These are phyloP conservation scores for Lachnellula occidentalis DNA, from an alignment of 2,329 filamentous ascomycete species.

Conservation along the genomic window DNA sequence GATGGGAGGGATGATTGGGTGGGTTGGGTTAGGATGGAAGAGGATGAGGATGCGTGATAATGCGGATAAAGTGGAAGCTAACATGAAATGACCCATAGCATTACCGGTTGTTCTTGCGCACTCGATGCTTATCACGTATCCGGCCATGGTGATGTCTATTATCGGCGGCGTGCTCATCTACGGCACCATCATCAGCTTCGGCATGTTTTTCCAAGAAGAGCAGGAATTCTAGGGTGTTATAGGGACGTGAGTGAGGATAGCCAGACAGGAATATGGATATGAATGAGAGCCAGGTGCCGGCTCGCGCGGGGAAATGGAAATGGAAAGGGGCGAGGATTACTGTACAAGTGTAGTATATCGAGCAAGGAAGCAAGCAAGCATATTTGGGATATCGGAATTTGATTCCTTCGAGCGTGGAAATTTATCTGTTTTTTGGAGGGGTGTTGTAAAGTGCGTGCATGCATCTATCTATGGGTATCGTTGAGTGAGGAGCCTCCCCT, in stretches of 20 bases:
- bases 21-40: not conserved
- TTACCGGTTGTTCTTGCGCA: conserved; percentile 86
- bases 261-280: not conserved
- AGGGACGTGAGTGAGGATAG: not conserved
- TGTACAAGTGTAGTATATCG: conserved; percentile 4
- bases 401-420: not conserved
- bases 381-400: not conserved
- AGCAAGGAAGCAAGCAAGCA: not conserved
- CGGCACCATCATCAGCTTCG: conserved; percentile 95
- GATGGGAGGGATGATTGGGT: not conserved
- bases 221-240: conserved; percentile 68
- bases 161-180: conserved; percentile 91
- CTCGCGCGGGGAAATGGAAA: not conserved
- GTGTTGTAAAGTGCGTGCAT: not conserved
- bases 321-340: not conserved
- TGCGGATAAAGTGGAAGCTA: too few species aligned
- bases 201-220: conserved; percentile 97
- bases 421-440: too few species aligned
- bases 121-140: conserved; percentile 70
- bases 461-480: conserved; percentile 10
- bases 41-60: too few species aligned
- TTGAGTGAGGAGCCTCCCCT: conserved; percentile 8
- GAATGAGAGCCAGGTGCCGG: not conserved
- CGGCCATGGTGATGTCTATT: conserved; percentile 94
- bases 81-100: conserved; percentile 45